Evolutionary conservation across 1,139 yeast genomes (phyloP).

Genomic region (Pichia cactophila): DNA sequence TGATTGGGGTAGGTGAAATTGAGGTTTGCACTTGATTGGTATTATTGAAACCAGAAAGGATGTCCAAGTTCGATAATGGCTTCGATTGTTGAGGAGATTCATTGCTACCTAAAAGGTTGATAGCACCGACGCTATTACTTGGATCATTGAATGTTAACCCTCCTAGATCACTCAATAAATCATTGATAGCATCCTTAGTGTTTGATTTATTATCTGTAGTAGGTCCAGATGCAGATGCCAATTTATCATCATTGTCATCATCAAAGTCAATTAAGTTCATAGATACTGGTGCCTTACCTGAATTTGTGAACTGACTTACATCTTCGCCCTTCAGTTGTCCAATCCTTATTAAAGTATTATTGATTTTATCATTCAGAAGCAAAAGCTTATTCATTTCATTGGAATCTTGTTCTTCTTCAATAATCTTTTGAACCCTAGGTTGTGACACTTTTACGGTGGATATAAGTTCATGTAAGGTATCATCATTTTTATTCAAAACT

Average conservation of each 20-base stretch:
- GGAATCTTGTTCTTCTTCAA: constrained; percentile 66
- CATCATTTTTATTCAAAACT: constrained; percentile 47
- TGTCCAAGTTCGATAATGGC: constrained; percentile 13
- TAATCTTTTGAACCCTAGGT: constrained; percentile 79
- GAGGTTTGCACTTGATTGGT: constrained; percentile 6
- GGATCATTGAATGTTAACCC: constrained; percentile 42
- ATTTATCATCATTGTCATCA: constrained; percentile 41
- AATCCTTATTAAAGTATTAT: constrained; percentile 61
- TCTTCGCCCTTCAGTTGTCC: constrained; percentile 57
- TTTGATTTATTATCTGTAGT: constrained; percentile 21
- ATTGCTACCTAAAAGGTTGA: constrained; percentile 31
- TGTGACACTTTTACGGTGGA: constrained; percentile 75
- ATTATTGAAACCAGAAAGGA: constrained; percentile 13
- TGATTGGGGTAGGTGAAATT: not conserved
- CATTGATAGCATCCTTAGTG: constrained; percentile 47
- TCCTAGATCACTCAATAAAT: constrained; percentile 64
- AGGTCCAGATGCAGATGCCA: constrained; percentile 1
- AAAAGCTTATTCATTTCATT: constrained; percentile 61
- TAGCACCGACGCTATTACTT: constrained; percentile 26
- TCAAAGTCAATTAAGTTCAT: constrained; percentile 68
- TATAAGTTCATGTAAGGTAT: constrained; percentile 72
- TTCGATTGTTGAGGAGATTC: constrained; percentile 11
- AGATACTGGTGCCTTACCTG: constrained; percentile 19
- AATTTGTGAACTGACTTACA: constrained; percentile 52
- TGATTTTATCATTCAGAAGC: constrained; percentile 69